These are phyloP conservation scores for Chlamydomonas sp. DNA, from an alignment of 139 green algal species.

Conservation along the genomic window DNA sequence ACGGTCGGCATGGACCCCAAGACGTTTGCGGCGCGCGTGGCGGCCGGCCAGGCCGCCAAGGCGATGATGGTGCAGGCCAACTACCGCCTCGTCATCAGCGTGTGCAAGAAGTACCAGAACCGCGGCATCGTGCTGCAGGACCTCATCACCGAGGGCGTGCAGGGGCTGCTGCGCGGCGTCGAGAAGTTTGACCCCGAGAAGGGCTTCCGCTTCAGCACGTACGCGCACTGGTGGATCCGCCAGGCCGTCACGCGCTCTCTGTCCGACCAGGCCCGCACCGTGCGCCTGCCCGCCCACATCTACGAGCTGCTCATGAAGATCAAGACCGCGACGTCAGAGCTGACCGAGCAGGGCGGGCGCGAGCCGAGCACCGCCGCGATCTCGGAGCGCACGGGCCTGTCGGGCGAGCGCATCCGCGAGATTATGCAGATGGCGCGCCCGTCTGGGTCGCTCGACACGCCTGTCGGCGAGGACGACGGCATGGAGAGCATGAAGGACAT, in stretches of 20 bases:
- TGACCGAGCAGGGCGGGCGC: slow-evolving; percentile 28
- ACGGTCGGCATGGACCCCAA: slow-evolving; percentile 25
- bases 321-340: slow-evolving; percentile 22
- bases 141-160: slow-evolving; percentile 73
- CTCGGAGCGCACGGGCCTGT: slow-evolving; percentile 41
- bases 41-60: slow-evolving; percentile 54
- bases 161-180: slow-evolving; percentile 71
- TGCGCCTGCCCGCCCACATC: slow-evolving; percentile 68
- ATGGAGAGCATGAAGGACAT: slow-evolving; percentile 9
- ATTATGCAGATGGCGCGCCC: neutral
- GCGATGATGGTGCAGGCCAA: slow-evolving; percentile 85
- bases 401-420: neutral
- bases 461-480: neutral
- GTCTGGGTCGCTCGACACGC: neutral
- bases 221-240: slow-evolving; percentile 96
- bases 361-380: slow-evolving; percentile 46
- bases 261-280: slow-evolving; percentile 45
- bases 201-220: slow-evolving; percentile 95
- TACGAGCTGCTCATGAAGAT: slow-evolving; percentile 54
- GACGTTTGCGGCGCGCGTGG: slow-evolving; percentile 21
- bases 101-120: slow-evolving; percentile 77
- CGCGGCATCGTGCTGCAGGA: slow-evolving; percentile 51
- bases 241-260: slow-evolving; percentile 65
- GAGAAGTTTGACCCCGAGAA: slow-evolving; percentile 86
- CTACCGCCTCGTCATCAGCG: slow-evolving; percentile 84